These are phyloP conservation scores for Stropharia rugosoannulata DNA, from an alignment of 768 basidiomycete species.

Conservation along the genomic window DNA sequence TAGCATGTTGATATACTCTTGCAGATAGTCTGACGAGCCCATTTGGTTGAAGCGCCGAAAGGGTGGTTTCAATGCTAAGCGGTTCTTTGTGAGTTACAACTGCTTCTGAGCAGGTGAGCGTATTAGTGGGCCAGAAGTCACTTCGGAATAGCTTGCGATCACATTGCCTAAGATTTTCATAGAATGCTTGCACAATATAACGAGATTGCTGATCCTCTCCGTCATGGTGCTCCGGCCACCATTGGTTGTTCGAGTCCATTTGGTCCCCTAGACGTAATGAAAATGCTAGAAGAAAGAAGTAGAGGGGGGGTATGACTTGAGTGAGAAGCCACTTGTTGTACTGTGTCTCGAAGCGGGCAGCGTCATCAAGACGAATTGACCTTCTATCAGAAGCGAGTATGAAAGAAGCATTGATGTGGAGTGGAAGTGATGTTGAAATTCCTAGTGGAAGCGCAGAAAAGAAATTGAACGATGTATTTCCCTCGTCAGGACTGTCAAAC, in stretches of 20 bases:
- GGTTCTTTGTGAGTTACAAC: conserved; percentile 24
- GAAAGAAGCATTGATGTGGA: conserved; percentile 47
- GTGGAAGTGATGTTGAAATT: conserved; percentile 36
- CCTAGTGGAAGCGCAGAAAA: conserved; percentile 47
- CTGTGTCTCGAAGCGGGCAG: conserved; percentile 28
- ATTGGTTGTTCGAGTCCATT: conserved; percentile 19
- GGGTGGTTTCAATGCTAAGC: conserved; percentile 16
- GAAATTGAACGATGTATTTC: conserved; percentile 21
- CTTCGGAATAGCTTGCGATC: conserved; percentile 25
- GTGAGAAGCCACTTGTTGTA: conserved; percentile 45
- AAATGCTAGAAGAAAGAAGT: conserved; percentile 36
- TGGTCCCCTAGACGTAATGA: conserved; percentile 12
- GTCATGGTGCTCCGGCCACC: conserved; percentile 34
- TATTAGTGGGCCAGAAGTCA: conserved; percentile 11
- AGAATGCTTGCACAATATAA: conserved; percentile 28
- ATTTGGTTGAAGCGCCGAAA: conserved; percentile 20
- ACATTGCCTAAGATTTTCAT: conserved; percentile 22
- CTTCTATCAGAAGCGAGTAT: conserved; percentile 46
- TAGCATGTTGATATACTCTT: conserved; percentile 18
- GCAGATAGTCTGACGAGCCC: conserved; percentile 20
- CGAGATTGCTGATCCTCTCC: conserved; percentile 16
- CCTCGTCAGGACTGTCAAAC: conserved; percentile 8
- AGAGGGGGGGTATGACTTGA: conserved; percentile 33
- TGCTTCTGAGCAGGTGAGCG: conserved; percentile 18
- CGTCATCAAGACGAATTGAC: conserved; percentile 39